These are phyloP conservation scores for Hyaloperonospora brassicae DNA, from an alignment of 352 stramenopile genomes.

Conservation along the genomic window DNA sequence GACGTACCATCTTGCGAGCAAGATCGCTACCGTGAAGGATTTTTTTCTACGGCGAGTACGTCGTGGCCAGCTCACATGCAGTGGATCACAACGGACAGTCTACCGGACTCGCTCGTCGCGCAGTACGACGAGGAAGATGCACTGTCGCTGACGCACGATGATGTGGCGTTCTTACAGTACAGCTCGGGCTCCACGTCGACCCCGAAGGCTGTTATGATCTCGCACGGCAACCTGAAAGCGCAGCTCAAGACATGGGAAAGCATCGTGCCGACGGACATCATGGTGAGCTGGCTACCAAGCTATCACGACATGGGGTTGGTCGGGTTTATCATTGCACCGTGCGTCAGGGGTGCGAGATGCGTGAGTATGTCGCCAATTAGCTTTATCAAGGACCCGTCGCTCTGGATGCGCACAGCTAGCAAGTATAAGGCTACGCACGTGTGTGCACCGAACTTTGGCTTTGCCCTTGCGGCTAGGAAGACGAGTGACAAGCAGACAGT, in stretches of 20 bases:
- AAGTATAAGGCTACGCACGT: conserved; percentile 76
- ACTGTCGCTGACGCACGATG: conserved; percentile 34
- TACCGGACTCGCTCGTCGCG: conserved; percentile 41
- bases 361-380: conserved; percentile 80
- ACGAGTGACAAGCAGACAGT: conserved; percentile 54
- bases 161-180: conserved; percentile 83
- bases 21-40: conserved; percentile 72
- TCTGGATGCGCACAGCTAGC: conserved; percentile 71
- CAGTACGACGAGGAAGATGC: conserved; percentile 43
- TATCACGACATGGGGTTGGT: conserved; percentile 84
- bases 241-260: conserved; percentile 74
- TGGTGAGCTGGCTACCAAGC: conserved; percentile 73
- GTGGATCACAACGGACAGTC: conserved; percentile 65
- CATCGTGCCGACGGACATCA: conserved; percentile 47
- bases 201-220: conserved; percentile 81
- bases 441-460: conserved; percentile 77
- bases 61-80: conserved; percentile 59
- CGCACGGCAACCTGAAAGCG: conserved; percentile 61
- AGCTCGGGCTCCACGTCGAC: conserved; percentile 71
- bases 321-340: conserved; percentile 71
- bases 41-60: conserved; percentile 48
- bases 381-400: conserved; percentile 77
- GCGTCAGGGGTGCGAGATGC: conserved; percentile 45
- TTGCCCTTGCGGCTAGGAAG: conserved; percentile 64
- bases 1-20: conserved; percentile 70